Conservation (phyloP, 1,139 yeast species). For the Zygoascus sp. region DNA sequence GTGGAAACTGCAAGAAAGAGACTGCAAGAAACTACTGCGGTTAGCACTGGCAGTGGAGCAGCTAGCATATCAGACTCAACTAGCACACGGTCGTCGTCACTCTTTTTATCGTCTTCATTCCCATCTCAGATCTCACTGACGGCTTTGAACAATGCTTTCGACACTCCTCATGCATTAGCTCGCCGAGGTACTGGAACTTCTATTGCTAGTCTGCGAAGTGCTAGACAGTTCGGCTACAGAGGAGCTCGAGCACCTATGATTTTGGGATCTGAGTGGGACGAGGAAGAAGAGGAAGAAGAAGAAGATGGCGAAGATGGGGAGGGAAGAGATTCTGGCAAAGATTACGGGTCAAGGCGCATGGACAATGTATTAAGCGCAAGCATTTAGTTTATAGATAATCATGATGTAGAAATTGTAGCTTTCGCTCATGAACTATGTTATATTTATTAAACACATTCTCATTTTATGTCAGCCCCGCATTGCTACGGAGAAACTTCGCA, state of each 20-base stretch:
- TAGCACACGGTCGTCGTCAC: conserved; percentile 3
- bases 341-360: too few species aligned
- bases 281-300: conserved; percentile 5
- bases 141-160: conserved; percentile 7
- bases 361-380: not conserved
- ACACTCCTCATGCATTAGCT: conserved; percentile 8
- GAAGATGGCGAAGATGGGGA: not conserved
- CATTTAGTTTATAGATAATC: not conserved
- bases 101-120: conserved; percentile 11
- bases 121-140: conserved; percentile 10
- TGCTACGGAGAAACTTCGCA: too few species aligned
- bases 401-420: not conserved
- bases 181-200: conserved; percentile 3
- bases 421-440: too few species aligned
- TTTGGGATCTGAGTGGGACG: conserved; percentile 7
- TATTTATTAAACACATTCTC: too few species aligned
- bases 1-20: conserved; percentile 9
- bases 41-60: not conserved
- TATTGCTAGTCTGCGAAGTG: not conserved
- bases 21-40: conserved; percentile 3
- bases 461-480: too few species aligned
- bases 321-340: too few species aligned
- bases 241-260: not conserved
- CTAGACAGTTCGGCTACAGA: not conserved
- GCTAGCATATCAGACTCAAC: conserved; percentile 3